Conservation (phyloP, 768 basidiomycete genomes). For the Kwoniella botswanensis region DNA sequence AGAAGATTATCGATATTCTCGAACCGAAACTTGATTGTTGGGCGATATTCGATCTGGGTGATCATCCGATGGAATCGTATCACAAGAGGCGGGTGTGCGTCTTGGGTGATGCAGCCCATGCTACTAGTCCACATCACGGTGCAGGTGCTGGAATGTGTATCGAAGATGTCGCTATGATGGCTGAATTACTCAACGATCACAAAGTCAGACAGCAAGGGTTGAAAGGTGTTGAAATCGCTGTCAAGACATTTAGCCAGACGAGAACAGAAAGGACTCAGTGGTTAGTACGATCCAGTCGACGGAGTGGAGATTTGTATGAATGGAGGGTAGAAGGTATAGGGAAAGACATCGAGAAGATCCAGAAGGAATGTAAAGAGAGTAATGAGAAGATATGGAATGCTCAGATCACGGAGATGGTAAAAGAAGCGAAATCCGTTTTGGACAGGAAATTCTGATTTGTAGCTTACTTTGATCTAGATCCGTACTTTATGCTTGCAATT, state of each 20-base stretch:
- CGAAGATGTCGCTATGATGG: not conserved
- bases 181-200: not conserved
- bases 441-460: not conserved
- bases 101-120: not conserved
- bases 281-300: not conserved
- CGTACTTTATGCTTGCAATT: not conserved
- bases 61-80: not conserved
- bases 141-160: not conserved
- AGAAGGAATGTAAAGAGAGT: not conserved
- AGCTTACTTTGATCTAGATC: not conserved
- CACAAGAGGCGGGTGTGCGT: not conserved
- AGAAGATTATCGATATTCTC: not conserved
- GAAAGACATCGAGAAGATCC: not conserved
- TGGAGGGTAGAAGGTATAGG: not conserved
- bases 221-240: not conserved
- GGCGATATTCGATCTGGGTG: not conserved
- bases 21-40: not conserved
- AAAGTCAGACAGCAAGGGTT: not conserved
- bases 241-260: not conserved
- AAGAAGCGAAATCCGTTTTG: not conserved
- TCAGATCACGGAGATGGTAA: not conserved
- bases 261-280: not conserved
- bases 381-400: not conserved
- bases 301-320: not conserved
- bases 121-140: not conserved